Conservation (phyloP, 805 yeast genomes). For the Lipomyces lipofer region DNA sequence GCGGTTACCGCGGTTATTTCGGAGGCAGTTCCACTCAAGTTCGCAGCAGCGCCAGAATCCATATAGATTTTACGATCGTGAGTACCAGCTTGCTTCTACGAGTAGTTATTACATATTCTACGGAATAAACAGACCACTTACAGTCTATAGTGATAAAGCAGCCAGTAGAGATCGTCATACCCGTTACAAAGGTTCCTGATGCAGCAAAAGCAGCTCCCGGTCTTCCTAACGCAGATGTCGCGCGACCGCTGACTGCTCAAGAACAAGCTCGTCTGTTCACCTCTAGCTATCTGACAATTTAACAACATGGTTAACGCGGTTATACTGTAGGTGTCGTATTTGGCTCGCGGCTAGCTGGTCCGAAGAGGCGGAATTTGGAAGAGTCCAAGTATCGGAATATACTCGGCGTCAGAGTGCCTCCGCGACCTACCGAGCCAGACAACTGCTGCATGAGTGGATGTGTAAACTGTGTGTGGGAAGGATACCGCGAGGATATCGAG, state of each 20-base stretch:
- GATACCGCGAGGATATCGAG: constrained; percentile 80
- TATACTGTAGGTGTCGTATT: constrained; percentile 21
- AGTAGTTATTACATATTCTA: too few relatives aligned
- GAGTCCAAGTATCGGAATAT: constrained; percentile 25
- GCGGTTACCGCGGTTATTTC: too few relatives aligned
- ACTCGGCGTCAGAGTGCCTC: constrained; percentile 72
- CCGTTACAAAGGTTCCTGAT: background rate
- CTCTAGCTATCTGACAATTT: background rate
- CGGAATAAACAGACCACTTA: background rate
- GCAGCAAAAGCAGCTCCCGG: constrained; percentile 3
- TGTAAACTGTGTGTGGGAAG: constrained; percentile 95
- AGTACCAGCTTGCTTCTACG: background rate
- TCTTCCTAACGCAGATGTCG: constrained; percentile 6
- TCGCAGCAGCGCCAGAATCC: constrained; percentile 11
- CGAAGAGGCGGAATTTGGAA: constrained; percentile 16
- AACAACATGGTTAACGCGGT: background rate
- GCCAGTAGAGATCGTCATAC: background rate
- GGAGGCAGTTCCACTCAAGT: constrained; percentile 3
- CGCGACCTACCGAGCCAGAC: constrained; percentile 85
- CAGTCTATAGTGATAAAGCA: background rate
- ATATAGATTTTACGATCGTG: constrained; percentile 20
- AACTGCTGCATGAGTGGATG: constrained; percentile 98
- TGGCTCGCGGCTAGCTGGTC: constrained; percentile 30
- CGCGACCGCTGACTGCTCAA: constrained; percentile 19
- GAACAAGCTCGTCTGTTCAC: constrained; percentile 27